Percentiles rank a stretch among this genome's conserved stretches.
Evolutionary conservation across 2,329 filamentous ascomycete genomes (phyloP).

Genomic region (Sclerotinia nivalis): DNA sequence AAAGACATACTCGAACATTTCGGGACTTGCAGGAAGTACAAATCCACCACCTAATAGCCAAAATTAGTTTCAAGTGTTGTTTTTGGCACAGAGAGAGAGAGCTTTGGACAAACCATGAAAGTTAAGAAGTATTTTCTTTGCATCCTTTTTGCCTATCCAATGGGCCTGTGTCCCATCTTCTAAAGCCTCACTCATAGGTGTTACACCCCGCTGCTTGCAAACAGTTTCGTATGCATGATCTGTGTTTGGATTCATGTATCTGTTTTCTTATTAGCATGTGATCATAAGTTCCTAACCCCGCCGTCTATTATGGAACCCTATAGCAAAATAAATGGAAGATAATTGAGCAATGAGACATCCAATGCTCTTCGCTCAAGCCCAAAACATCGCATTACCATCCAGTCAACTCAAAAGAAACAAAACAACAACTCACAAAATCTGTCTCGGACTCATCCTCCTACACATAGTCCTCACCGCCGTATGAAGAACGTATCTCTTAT

Average conservation of each 20-base stretch:
- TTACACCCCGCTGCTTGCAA: conserved; percentile 33
- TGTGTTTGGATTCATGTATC: conserved; percentile 31
- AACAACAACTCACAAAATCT: conserved; percentile 32
- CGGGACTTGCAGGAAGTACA: conserved; percentile 48
- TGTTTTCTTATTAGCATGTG: conserved; percentile 20
- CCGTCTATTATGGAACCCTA: background rate
- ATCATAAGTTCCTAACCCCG: background rate
- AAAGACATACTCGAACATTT: conserved; percentile 48
- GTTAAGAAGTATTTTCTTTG: conserved; percentile 48
- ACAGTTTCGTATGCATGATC: conserved; percentile 32
- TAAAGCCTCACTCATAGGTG: conserved; percentile 34
- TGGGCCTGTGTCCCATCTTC: conserved; percentile 47
- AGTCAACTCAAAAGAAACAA: background rate
- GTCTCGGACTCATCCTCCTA: conserved; percentile 27
- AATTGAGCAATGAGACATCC: background rate
- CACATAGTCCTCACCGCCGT: conserved; percentile 29
- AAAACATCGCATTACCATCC: background rate
- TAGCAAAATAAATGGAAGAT: background rate
- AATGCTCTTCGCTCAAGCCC: background rate
- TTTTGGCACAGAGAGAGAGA: background rate
- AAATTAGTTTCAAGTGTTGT: background rate
- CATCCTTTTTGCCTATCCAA: conserved; percentile 47
- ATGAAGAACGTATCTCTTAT: conserved; percentile 31
- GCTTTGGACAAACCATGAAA: conserved; percentile 45
- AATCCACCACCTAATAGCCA: conserved; percentile 54